Conservation (phyloP, 257 asterid species). For the Scutellaria baicalensis region DNA sequence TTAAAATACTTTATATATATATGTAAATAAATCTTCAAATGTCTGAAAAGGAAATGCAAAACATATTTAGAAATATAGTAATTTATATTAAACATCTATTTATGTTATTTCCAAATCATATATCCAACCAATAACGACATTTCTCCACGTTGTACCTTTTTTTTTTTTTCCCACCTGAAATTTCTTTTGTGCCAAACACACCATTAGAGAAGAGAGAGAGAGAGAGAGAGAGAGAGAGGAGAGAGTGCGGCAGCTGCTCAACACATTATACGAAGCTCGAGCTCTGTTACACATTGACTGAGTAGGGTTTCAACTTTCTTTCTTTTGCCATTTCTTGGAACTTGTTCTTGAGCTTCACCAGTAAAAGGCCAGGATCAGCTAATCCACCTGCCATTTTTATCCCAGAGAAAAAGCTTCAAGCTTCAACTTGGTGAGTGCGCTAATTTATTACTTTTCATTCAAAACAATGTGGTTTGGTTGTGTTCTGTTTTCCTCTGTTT, state of each 20-base stretch:
- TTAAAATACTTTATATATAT: no score
- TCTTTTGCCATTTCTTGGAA: constrained; percentile 12
- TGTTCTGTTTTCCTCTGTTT: background rate
- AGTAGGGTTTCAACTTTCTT: constrained; percentile 10
- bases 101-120: no score
- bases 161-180: background rate
- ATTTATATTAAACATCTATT: no score
- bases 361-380: background rate
- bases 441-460: background rate
- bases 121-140: no score
- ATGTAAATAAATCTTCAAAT: no score
- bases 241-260: background rate
- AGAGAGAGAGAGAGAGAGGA: constrained; percentile 2
- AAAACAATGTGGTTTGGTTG: background rate
- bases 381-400: background rate
- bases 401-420: background rate
- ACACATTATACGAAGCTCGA: constrained; percentile 11
- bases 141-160: background rate
- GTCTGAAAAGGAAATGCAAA: no score
- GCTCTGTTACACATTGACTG: constrained; percentile 3
- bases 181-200: constrained; percentile 7
- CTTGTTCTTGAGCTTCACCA: constrained; percentile 1
- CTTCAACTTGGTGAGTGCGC: constrained; percentile 7
- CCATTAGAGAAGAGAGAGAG: background rate
- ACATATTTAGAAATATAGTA: no score